Evolutionary conservation across 2,329 filamentous ascomycete genomes (phyloP), one percentile per base, ranked within the genome.

Genomic region (Penicillium hordei): DNA sequence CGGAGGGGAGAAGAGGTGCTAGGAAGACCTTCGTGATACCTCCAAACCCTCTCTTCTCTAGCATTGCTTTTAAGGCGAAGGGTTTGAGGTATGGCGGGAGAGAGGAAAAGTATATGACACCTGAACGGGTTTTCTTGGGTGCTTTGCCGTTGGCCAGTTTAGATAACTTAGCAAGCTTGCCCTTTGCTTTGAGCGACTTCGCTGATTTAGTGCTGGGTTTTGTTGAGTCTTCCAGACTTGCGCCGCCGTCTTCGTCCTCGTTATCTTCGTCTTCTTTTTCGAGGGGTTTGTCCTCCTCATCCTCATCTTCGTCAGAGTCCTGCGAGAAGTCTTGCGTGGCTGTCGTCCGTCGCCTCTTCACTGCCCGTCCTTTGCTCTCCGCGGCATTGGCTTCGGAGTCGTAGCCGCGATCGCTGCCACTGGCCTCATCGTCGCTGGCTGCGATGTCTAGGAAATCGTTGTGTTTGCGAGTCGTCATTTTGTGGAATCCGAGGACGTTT

Each of bases 301-400:
- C 55, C n/a, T 54, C 46, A 4, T 69, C 66, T 75, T 87, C 52
- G 75, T 89, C 62, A 64, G 81, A 64, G 36, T 48, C 78, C 85
- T 21, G 43, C 59, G 55, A 65, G 64, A 50, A 60, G 42, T 66
- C 63, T 38, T 64, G 61, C 23, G 45, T 59, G 45, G 65, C 59
- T 54, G 65, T 62, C 40, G 68, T 70, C 60, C 64, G 69, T 54
- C 67, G 70, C 65, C 66, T 68, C 65, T 73, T 76, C 56, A 64
- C 65, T 44, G 60, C 62, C 40, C 66, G 70, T 38, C 70, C 72
- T 67, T 78, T 79, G 52, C 69, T 74, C 50, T 77, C 69, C 57
- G 75, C 70, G 21, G 67, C 76, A 42, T 67, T 63, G 6, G 73
- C 76, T 60, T 79, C 78, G 40, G 77, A 79, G 60, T 79, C 76